A percentile compares a stretch with the other conserved stretches of the same genome.
These are phyloP conservation scores for Flaveria brownii DNA, from an alignment of 129 eudicot genomes.

Conservation along the genomic window DNA sequence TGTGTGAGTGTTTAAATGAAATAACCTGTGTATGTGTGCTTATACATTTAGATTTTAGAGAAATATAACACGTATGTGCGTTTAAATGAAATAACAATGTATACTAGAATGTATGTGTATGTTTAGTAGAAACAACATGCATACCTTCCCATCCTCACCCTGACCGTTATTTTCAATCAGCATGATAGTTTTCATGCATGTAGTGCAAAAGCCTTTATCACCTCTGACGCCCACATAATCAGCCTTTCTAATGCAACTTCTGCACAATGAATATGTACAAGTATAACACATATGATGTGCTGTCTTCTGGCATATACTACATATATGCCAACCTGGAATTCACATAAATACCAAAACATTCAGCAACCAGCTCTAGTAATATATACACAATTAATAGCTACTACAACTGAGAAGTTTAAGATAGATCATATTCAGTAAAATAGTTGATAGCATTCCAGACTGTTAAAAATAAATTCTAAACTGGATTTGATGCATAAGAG, in stretches of 20 bases:
- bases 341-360: constrained; percentile 32
- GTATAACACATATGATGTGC: constrained; percentile 93
- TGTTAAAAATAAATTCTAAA: neutral
- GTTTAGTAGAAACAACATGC: constrained; percentile 8
- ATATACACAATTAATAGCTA: neutral
- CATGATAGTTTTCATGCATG: constrained; percentile 86
- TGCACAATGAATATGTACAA: constrained; percentile 93
- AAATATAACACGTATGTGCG: too few relatives aligned
- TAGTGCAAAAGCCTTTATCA: constrained; percentile 87
- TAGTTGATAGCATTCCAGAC: constrained; percentile 4
- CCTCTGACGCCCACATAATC: constrained; percentile 82
- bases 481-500: constrained; percentile 6
- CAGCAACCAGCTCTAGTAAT: neutral
- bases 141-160: constrained; percentile 78
- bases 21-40: too few relatives aligned
- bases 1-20: too few relatives aligned
- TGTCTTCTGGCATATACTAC: constrained; percentile 82
- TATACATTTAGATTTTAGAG: too few relatives aligned
- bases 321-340: constrained; percentile 97
- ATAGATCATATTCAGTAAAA: constrained; percentile 1
- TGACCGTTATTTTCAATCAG: constrained; percentile 80
- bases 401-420: neutral
- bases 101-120: neutral
- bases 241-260: constrained; percentile 72
- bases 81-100: too few relatives aligned